A percentile compares a stretch with the other conserved stretches of the same genome.
Conservation (phyloP, 305 asterid genomes). For the Fraxinus latifolia region DNA sequence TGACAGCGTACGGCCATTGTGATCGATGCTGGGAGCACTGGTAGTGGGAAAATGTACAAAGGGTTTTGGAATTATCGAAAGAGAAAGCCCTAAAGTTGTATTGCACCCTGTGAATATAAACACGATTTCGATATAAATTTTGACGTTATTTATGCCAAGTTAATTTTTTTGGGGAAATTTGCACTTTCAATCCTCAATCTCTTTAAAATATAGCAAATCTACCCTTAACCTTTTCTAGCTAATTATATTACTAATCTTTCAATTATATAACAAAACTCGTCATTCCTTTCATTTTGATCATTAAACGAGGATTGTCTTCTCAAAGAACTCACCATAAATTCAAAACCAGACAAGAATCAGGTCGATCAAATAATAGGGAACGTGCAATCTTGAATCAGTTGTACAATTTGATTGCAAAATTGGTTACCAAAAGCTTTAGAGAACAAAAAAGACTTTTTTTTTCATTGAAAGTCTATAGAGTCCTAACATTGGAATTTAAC, state of each 20-base stretch:
- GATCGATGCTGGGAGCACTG: neutral
- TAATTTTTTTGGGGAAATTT: neutral
- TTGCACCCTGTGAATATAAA: neutral
- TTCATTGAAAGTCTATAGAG: neutral
- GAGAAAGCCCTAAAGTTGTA: neutral
- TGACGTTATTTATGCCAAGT: neutral
- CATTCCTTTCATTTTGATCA: too few species aligned
- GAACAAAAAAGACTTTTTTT: neutral
- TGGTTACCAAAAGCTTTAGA: neutral
- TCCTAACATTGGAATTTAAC: neutral
- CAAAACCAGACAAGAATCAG: neutral
- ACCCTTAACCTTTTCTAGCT: neutral
- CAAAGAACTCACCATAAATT: neutral
- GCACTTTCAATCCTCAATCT: neutral
- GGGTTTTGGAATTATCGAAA: neutral
- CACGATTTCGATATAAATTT: too few species aligned
- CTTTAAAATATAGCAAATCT: neutral
- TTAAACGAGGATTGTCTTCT: neutral
- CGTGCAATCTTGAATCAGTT: neutral
- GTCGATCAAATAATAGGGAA: too few species aligned
- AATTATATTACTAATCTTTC: neutral
- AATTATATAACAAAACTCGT: too few species aligned
- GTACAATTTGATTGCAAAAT: neutral
- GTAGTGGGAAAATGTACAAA: neutral
- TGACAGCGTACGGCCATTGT: constrained; percentile 31